Conservation (phyloP, 768 basidiomycete genomes). For the Boletus sp. region DNA sequence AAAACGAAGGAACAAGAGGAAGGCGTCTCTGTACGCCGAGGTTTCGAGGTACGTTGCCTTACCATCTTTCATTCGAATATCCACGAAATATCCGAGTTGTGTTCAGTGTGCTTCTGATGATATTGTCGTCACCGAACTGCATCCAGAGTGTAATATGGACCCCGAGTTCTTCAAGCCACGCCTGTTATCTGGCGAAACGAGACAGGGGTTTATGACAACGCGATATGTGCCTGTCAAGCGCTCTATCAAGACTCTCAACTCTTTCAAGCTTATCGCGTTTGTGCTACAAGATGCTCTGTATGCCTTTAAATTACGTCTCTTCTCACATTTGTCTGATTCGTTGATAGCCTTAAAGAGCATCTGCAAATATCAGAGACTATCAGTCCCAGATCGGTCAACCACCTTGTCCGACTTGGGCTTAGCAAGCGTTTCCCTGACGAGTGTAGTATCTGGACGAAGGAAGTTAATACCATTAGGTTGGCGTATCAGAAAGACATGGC, state of each 20-base stretch:
- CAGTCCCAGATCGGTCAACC: conserved; percentile 23
- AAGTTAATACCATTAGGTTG: conserved; percentile 9
- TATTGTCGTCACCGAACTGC: conserved; percentile 14
- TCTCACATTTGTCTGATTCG: background rate
- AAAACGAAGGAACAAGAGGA: conserved; percentile 61
- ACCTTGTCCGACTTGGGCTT: conserved; percentile 33
- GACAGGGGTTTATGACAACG: conserved; percentile 40
- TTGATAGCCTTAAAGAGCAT: conserved; percentile 23
- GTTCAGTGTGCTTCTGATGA: conserved; percentile 19
- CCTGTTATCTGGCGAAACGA: conserved; percentile 40
- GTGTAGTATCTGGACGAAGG: conserved; percentile 24
- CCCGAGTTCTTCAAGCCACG: conserved; percentile 27
- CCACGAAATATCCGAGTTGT: background rate
- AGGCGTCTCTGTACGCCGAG: conserved; percentile 40
- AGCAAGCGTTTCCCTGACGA: conserved; percentile 27
- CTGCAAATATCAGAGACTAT: conserved; percentile 28
- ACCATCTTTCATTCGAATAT: background rate
- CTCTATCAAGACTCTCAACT: conserved; percentile 1
- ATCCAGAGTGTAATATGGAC: conserved; percentile 23
- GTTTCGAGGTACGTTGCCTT: conserved; percentile 41
- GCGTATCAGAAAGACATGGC: background rate
- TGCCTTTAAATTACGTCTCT: background rate
- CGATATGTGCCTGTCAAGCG: conserved; percentile 25
- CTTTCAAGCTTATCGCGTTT: conserved; percentile 9
- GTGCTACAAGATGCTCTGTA: conserved; percentile 28